phyloP scores from a whole-genome alignment of 768 basidiomycete species.

The Rossbeevera mucosa region DNA sequence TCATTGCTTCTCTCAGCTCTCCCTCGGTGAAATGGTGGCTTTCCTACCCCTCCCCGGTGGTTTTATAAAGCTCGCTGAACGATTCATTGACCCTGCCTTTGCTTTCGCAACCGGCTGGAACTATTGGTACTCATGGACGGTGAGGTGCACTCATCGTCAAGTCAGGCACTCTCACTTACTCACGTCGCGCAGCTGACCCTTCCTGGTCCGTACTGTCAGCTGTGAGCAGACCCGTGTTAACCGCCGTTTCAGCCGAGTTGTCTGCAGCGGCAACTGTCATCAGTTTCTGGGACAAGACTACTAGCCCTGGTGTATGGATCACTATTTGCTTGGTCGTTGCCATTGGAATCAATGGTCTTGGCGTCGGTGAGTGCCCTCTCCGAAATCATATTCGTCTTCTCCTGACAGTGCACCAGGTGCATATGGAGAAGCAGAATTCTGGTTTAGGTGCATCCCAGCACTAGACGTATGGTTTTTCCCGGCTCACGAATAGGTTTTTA shows the following conservation, averaged over 20 bases:
- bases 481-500: constrained; percentile 9
- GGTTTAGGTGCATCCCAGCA: constrained; percentile 35
- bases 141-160: not conserved
- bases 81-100: constrained; percentile 44
- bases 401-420: constrained; percentile 23
- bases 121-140: constrained; percentile 39
- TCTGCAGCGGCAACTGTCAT: constrained; percentile 50
- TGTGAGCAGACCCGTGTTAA: constrained; percentile 1
- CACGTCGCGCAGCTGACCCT: constrained; percentile 17
- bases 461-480: not conserved
- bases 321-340: constrained; percentile 49
- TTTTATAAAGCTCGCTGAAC: constrained; percentile 44
- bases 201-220: constrained; percentile 16
- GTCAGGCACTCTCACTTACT: constrained; percentile 4
- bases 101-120: constrained; percentile 43
- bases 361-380: constrained; percentile 29
- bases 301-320: constrained; percentile 49
- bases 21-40: constrained; percentile 44
- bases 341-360: constrained; percentile 41
- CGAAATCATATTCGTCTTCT: not conserved
- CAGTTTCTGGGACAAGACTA: constrained; percentile 39
- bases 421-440: constrained; percentile 47
- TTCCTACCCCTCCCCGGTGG: constrained; percentile 44
- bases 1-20: constrained; percentile 18
- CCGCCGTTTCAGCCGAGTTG: constrained; percentile 36